Evolutionary conservation across 257 asterid species (phyloP), one percentile per base, ranked within the genome.

Genomic region (Primulina eburnea): DNA sequence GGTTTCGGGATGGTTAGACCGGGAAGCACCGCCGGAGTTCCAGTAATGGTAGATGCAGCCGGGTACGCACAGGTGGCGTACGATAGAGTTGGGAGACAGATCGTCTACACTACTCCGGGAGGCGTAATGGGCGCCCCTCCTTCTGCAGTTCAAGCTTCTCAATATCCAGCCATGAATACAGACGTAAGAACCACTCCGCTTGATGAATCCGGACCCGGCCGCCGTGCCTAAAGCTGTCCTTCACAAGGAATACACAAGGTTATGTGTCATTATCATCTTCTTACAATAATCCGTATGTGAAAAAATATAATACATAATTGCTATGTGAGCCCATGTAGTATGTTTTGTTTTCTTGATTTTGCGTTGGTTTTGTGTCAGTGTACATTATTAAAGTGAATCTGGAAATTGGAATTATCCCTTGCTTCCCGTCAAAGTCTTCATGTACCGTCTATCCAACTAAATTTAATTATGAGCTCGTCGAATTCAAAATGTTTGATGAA

Each of bases 51-150:
- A 65, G 62, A 84, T 74, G 85, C 68, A 4, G 10, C 87, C 1
- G 86, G 88, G 16, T 92, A 92, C 76, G 77, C 86, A 29, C 96
- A 81, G 75, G 12, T 92, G 85, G 92, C 86, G 61, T 92, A 88
- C 72, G 97, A 92, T 18, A 75, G 79, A 1, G 65, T 79, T 67
- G 92, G 91, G 50, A 86, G 97, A 62, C 96, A 82, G 75, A 84
- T 90, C 79, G 82, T 84, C 72, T 92, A 88, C 79, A 76, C 82
- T 5, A 76, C 90, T 29, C 89, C 64, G 66, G 94, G 94, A 10
- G 86, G 86, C 3, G 88, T 81, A 3, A 75, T 87, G 77, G 82
- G 79, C 56, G 80, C 61, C 55, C 80, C 88, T 18, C 78, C 86
- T 72, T 85, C 52, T 11, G 52, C 70, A 55, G 86, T 64, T 5